Base-by-base conservation (phyloP, 2,329 filamentous ascomycete species). In the Leptosphaerulina australis region DNA sequence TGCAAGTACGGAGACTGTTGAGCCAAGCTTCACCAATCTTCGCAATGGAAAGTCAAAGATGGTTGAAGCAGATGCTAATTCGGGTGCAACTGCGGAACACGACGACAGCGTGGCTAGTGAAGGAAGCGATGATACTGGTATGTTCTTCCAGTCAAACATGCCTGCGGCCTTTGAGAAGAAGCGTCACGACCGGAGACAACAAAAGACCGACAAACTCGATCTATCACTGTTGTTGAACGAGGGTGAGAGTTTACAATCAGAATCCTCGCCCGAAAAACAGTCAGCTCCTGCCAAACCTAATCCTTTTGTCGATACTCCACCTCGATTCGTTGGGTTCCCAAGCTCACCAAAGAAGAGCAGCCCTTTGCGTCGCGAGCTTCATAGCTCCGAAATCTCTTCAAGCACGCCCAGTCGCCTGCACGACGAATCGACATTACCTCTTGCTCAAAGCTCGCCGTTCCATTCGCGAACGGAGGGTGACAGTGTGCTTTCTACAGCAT, bases 71-170 rank as follows among this genome's bases (percentile, higher is more conserved):
- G 14, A 21, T 4, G 15, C 40, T n/a, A 15, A 33, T 9, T 51
- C 56, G 30, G 14, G 37, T 3, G 53, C 59, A 11, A 44, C 54
- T 12, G 31, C 44, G 6, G 44, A 57, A 5, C 39, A 52, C 1
- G 56, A 62, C 10, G 55, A 62, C 6, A 59, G 62, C 14, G 49
- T 53, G 9, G 44, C 41, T 6, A 68, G 67, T 35, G 69, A 70
- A 17, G 57, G 48, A 9, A 70, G 65, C 35, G 70, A 73, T 25
- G 65, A 73, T 39, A 72, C 67, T 15, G 71, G 71, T 18, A 62
- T 72, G 55, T 74, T 73, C 46, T 74, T 73, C 54, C 64, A 70
- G 21, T 59, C 63, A 2, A 67, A 69, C 17, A 53, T 67, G 44
- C 67, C 69, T 11, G 58, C 49, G 30, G 46, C 65, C 8, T 68